Base-by-base conservation (phyloP, 768 basidiomycete species). In the Tephrocybe sp. region DNA sequence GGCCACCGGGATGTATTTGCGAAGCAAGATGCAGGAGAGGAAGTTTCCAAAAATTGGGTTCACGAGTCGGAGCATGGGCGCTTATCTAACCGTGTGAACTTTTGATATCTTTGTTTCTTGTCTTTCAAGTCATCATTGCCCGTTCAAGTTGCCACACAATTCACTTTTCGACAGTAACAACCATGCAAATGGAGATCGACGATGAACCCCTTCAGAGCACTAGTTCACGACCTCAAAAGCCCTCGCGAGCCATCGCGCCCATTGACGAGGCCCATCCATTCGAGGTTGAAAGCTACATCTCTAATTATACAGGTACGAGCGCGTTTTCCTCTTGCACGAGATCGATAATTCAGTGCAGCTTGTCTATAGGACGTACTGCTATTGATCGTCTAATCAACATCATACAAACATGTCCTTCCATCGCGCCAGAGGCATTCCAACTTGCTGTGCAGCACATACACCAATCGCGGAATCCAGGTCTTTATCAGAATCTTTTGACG, bases 211-310 rank as follows among this genome's bases (percentile, higher is more conserved):
- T 56, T 12, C 69, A 63, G 38, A 58, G 58, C 27, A 61, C 63
- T 49, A 54, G 57, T 34, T 55, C 54, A 19, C 57, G 58, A 23
- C 52, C 57, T 36, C 56, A 51, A 18, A 44, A 56, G 13, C 27
- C 59, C 18, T 68, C 46, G 52, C 65, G 60, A 33, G 47, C 62
- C 24, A 56, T 74, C 18, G 77, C 77, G 1, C 68, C 70, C 11
- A 77, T 93, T 12, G 86, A 92, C 64, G 88, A 89, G 36, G 76
- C 76, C 0, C 91, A 93, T 61, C 90, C 92, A 3, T 94, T 92
- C 61, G 92, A 95, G 61, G 78, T 94, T 45, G 93, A 94, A 49
- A 66, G 80, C 34, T 88, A 91, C 64, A 82, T 86, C 50, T 72
- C 84, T 36, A 78, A 80, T 45, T 94, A 94, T 69, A 75, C 83